Conservation (phyloP, 495 filamentous ascomycete genomes). For the Aspergillus saccharolyticus region DNA sequence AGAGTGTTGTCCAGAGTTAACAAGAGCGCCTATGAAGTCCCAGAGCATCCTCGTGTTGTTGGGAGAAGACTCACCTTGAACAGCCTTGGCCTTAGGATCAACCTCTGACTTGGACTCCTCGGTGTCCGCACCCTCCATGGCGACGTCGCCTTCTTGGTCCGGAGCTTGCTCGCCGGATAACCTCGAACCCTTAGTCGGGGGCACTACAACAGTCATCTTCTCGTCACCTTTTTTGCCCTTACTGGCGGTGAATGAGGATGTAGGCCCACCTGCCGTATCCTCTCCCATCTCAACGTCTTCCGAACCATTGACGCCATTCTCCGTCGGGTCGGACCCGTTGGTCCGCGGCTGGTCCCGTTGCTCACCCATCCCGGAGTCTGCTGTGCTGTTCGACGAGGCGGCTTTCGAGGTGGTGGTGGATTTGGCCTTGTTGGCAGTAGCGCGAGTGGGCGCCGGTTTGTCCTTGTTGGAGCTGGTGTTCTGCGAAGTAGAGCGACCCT, state of each 20-base stretch:
- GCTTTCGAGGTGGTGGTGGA: slow-evolving; percentile 37
- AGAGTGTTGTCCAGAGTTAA: neutral
- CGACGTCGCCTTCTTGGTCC: slow-evolving; percentile 67
- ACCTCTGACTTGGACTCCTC: slow-evolving; percentile 53
- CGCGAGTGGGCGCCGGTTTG: slow-evolving; percentile 41
- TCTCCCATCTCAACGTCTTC: slow-evolving; percentile 82
- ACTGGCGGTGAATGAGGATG: slow-evolving; percentile 48
- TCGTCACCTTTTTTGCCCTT: slow-evolving; percentile 73
- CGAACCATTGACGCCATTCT: slow-evolving; percentile 69
- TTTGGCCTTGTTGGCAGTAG: slow-evolving; percentile 47
- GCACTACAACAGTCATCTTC: slow-evolving; percentile 83
- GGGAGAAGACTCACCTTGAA: slow-evolving; percentile 43
- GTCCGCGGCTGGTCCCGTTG: slow-evolving; percentile 60
- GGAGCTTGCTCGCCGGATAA: slow-evolving; percentile 50
- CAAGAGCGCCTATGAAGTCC: neutral
- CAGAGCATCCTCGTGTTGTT: neutral
- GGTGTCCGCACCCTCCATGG: slow-evolving; percentile 64
- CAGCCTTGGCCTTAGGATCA: slow-evolving; percentile 60
- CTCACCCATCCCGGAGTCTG: slow-evolving; percentile 43
- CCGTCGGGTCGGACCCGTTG: slow-evolving; percentile 65
- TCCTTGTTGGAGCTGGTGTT: slow-evolving; percentile 46
- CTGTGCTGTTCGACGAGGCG: slow-evolving; percentile 42
- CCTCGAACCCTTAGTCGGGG: slow-evolving; percentile 68
- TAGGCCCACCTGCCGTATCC: slow-evolving; percentile 57
- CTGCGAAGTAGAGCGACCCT: slow-evolving; percentile 47